A percentile compares a stretch with the other conserved stretches of the same genome.
Conservation (phyloP, 495 filamentous ascomycete genomes). For the Schizothecium vesticola region DNA sequence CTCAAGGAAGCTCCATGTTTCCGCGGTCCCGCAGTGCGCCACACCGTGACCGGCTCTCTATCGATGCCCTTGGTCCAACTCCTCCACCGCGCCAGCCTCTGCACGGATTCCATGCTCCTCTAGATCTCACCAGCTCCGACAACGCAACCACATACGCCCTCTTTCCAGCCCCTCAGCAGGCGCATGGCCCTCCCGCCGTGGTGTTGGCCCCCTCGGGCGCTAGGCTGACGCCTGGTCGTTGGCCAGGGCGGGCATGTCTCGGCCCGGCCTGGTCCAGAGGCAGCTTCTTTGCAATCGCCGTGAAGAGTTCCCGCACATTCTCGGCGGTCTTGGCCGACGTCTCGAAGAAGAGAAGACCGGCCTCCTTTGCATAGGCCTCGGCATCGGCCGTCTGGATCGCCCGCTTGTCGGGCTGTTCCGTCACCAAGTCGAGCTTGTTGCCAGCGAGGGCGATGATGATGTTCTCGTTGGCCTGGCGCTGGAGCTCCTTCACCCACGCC, state of each 20-base stretch:
- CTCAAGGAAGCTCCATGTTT: slow-evolving; percentile 20
- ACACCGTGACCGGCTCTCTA: slow-evolving; percentile 18
- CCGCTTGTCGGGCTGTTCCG: slow-evolving; percentile 84
- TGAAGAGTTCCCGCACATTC: slow-evolving; percentile 93
- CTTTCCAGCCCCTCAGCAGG: slow-evolving; percentile 48
- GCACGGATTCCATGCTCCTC: slow-evolving; percentile 2
- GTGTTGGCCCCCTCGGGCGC: slow-evolving; percentile 72
- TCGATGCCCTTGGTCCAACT: slow-evolving; percentile 10
- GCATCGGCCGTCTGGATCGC: slow-evolving; percentile 84
- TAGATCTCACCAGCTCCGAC: neutral
- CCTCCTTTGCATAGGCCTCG: slow-evolving; percentile 90
- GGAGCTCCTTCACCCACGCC: slow-evolving; percentile 98
- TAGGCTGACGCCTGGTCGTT: slow-evolving; percentile 74
- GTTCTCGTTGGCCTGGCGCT: slow-evolving; percentile 98
- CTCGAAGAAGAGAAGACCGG: slow-evolving; percentile 92
- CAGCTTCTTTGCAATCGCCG: slow-evolving; percentile 95
- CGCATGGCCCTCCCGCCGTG: slow-evolving; percentile 66
- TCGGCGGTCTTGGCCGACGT: slow-evolving; percentile 95
- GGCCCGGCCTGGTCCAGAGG: slow-evolving; percentile 92
- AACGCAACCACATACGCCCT: neutral
- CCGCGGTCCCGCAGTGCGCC: neutral
- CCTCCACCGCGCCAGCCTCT: slow-evolving; percentile 4
- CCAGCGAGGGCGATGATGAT: slow-evolving; percentile 97
- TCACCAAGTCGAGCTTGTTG: slow-evolving; percentile 94
- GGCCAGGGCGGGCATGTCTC: slow-evolving; percentile 68